Evolutionary conservation across 176 grass and related monocot genomes (phyloP), one percentile per base, ranked within the genome.

Genomic region (Cenchrus americanus): DNA sequence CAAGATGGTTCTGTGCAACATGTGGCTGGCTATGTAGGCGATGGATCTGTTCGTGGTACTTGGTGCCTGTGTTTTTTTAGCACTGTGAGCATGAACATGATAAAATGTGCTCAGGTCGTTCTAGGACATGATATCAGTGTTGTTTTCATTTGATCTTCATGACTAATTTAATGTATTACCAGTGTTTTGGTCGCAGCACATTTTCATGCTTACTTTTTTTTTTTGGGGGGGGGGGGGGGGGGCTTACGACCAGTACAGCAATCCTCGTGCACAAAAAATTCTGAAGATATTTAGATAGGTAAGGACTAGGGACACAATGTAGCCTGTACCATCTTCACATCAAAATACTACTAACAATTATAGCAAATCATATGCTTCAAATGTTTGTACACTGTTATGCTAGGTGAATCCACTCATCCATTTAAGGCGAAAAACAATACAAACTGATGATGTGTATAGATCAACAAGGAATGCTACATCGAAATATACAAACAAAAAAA

Each of bases 401-500:
- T 59, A 82, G 51, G 42, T 21, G 59, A 82, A 60, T 74, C 19
- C 49, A 61, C 68, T 37, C 62, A 67, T 67, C 59, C 74, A 62
- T 83, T 82, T 67, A 73, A 82, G 1, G 47, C 7, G 60, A 24
- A 61, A 78, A 86, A 63, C 41, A 50, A 72, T 55, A 57, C 57
- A 84, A 75, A 69, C 63, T 22, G 63, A 69, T 2, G 42, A 63
- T 88, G 30, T 76, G 71, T 52, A 81, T 51, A 72, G 70, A 72
- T 81, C 55, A 85, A 85, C 60, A 85, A 85, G 52, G 21, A 83
- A 87, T 47, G 55, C 69, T 85, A 78, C 86, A 11, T 34, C 50
- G 58, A 73, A 77, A 85, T 78, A 82, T 88, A 85, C 86, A 88
- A 40, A 85, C 75, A 75, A 68, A 69, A 84, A 87, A 79, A 83